phyloP scores from a whole-genome alignment of 345 rosid genomes.

The Hevea brasiliensis region DNA sequence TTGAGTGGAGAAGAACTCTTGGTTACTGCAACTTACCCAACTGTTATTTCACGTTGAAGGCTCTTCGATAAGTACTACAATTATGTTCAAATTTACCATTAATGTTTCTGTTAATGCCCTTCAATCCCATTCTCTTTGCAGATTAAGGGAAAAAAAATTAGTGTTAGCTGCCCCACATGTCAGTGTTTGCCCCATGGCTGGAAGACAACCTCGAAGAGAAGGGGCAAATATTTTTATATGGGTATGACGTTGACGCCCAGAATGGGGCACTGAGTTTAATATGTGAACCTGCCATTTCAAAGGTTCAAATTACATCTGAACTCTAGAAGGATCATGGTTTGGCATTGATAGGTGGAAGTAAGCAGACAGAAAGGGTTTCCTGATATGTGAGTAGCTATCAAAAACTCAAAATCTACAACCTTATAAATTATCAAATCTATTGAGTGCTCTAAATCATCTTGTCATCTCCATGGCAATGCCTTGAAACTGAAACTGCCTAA shows the following conservation, averaged over 20 bases:
- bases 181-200: conserved; percentile 62
- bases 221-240: conserved; percentile 58
- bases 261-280: conserved; percentile 84
- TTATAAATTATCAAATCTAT: too few relatives aligned
- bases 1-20: too few relatives aligned
- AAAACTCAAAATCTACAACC: too few relatives aligned
- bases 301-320: not conserved
- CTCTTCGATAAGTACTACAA: conserved; percentile 86
- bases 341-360: too few relatives aligned
- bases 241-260: conserved; percentile 66
- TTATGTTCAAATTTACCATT: conserved; percentile 1
- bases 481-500: not conserved
- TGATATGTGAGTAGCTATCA: not conserved
- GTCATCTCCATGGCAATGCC: too few relatives aligned
- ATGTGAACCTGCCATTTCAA: conserved; percentile 52
- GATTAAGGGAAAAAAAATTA: not conserved
- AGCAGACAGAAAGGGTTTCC: too few relatives aligned
- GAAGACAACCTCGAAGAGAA: conserved; percentile 58
- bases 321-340: too few relatives aligned
- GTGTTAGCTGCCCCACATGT: conserved; percentile 92
- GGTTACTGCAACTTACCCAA: too few relatives aligned
- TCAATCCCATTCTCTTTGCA: not conserved
- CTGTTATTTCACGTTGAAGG: too few relatives aligned
- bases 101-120: not conserved
- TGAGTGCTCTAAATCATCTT: too few relatives aligned